Conservation (phyloP, 73 alveolate species). For the Paramecium bursaria region DNA sequence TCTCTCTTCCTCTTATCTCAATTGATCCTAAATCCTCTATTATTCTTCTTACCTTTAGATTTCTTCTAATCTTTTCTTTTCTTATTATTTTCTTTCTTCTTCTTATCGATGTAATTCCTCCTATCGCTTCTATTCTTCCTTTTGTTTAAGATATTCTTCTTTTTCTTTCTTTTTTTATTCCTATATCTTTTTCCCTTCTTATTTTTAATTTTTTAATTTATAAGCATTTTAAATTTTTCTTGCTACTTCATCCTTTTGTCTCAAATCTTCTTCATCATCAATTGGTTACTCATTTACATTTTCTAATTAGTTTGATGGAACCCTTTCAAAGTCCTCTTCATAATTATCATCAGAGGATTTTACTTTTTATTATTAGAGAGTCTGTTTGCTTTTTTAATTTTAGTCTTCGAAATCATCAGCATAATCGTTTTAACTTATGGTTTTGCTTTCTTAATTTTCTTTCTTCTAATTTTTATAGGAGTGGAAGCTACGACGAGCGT, state of each 20-base stretch:
- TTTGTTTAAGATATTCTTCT: background rate
- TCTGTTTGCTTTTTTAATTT: too few species aligned
- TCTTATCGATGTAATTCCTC: background rate
- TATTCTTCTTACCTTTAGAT: background rate
- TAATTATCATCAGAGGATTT: background rate
- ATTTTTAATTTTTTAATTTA: constrained; percentile 8
- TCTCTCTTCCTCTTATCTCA: background rate
- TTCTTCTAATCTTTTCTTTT: background rate
- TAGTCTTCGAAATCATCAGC: too few species aligned
- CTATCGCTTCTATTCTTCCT: background rate
- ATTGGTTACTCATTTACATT: background rate
- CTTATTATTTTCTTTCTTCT: background rate
- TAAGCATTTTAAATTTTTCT: constrained; percentile 13
- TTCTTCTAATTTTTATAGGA: too few species aligned
- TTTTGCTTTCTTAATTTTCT: too few species aligned
- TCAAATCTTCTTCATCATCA: constrained; percentile 7
- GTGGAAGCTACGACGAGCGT: too few species aligned
- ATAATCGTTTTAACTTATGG: too few species aligned
- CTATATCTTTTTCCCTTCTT: constrained; percentile 23
- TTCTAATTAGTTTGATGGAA: background rate
- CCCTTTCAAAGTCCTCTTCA: background rate
- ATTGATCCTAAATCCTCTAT: background rate
- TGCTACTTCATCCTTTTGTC: constrained; percentile 6
- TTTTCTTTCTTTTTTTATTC: constrained; percentile 25
- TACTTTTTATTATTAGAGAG: too few species aligned